Conservation (phyloP, 495 filamentous ascomycete species). For the Hyaloscypha hepaticicola region DNA sequence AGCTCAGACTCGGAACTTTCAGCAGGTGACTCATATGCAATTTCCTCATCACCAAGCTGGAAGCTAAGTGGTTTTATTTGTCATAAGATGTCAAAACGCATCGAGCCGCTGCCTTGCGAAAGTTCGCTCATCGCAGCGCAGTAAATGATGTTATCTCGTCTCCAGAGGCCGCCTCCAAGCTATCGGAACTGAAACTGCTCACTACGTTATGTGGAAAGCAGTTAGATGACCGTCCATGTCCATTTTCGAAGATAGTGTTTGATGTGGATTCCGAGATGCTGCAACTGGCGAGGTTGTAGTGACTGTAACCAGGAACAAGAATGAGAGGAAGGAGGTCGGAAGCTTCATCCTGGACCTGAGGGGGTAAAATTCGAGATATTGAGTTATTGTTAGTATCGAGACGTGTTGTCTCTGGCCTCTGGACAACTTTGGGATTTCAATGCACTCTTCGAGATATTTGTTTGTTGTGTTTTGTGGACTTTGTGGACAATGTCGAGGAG, state of each 20-base stretch:
- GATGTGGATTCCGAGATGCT: background rate
- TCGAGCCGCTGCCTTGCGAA: background rate
- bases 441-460: background rate
- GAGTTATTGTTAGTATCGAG: background rate
- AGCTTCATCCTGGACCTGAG: background rate
- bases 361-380: background rate
- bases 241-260: background rate
- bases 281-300: background rate
- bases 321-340: background rate
- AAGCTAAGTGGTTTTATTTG: background rate
- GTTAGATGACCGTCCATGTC: background rate
- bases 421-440: no score
- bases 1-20: background rate
- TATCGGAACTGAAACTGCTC: background rate
- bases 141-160: background rate
- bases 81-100: background rate
- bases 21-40: background rate
- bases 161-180: background rate
- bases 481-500: background rate
- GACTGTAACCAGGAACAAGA: background rate
- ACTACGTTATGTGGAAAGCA: background rate
- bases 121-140: background rate
- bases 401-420: no score
- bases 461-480: background rate
- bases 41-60: background rate